A percentile compares a stretch with the other conserved stretches of the same genome.
Evolutionary conservation across 2,329 filamentous ascomycete genomes (phyloP).

Genomic region (Microdochium nivale): DNA sequence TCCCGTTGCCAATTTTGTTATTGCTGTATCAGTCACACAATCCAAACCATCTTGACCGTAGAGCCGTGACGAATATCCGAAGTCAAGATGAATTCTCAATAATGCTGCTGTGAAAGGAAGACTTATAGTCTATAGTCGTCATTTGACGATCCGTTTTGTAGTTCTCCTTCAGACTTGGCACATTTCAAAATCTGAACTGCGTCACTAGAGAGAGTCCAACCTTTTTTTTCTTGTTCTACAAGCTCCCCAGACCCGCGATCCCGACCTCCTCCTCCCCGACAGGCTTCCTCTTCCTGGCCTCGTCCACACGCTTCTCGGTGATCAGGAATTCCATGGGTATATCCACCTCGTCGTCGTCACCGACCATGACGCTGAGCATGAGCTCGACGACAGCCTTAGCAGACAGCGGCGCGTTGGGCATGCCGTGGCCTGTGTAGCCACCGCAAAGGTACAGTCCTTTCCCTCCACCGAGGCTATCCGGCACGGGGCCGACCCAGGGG

Average conservation of each 20-base stretch:
- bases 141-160: too few relatives aligned
- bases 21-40: too few relatives aligned
- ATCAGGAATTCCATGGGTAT: background rate
- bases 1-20: too few relatives aligned
- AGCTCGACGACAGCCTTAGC: slow-evolving; percentile 55
- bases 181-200: too few relatives aligned
- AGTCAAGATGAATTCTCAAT: too few relatives aligned
- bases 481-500: slow-evolving; percentile 66
- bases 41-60: too few relatives aligned
- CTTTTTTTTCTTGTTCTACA: background rate
- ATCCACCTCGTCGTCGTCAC: background rate
- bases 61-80: too few relatives aligned
- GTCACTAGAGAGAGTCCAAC: too few relatives aligned
- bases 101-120: too few relatives aligned
- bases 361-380: slow-evolving; percentile 31
- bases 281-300: background rate
- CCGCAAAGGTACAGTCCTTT: slow-evolving; percentile 54
- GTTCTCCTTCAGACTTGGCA: too few relatives aligned
- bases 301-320: background rate
- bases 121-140: too few relatives aligned
- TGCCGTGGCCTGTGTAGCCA: slow-evolving; percentile 68
- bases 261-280: background rate
- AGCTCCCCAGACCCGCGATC: background rate
- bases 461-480: slow-evolving; percentile 37
- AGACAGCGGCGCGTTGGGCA: slow-evolving; percentile 63